Conservation (phyloP, 768 basidiomycete species). For the Pholiota microspora region DNA sequence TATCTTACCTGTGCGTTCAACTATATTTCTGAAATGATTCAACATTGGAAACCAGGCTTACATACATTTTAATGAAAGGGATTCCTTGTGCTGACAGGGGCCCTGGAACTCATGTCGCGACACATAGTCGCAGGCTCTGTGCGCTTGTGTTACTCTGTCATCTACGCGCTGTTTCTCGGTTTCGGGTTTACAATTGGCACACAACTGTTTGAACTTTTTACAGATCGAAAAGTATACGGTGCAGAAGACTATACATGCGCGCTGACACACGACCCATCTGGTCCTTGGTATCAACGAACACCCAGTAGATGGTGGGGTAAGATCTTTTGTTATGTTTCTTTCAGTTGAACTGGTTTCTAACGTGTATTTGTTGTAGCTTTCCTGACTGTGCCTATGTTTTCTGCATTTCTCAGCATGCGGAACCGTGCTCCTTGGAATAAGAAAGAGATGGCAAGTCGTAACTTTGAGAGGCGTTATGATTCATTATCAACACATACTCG, state of each 20-base stretch:
- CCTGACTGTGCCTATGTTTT: slow-evolving; percentile 68
- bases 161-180: slow-evolving; percentile 76
- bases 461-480: neutral
- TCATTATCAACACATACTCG: neutral
- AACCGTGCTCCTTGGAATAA: slow-evolving; percentile 58
- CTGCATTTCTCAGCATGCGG: slow-evolving; percentile 62
- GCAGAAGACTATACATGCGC: slow-evolving; percentile 62
- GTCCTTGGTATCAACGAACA: slow-evolving; percentile 73
- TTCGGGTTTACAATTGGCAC: slow-evolving; percentile 85
- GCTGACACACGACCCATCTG: slow-evolving; percentile 49
- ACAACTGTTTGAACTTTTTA: slow-evolving; percentile 60
- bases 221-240: slow-evolving; percentile 41
- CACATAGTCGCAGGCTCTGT: slow-evolving; percentile 86
- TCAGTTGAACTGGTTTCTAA: neutral
- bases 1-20: slow-evolving; percentile 63
- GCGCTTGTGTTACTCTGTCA: slow-evolving; percentile 72
- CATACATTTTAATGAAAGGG: slow-evolving; percentile 38
- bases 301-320: slow-evolving; percentile 73
- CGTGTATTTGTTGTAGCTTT: slow-evolving; percentile 42
- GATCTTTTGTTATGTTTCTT: slow-evolving; percentile 21
- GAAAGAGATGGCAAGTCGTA: slow-evolving; percentile 48
- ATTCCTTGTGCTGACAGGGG: slow-evolving; percentile 68
- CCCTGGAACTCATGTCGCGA: slow-evolving; percentile 76
- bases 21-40: neutral
- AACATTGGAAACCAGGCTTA: neutral